Evolutionary conservation across 257 asterid species (phyloP).

Genomic region (Lycium ferocissimum): DNA sequence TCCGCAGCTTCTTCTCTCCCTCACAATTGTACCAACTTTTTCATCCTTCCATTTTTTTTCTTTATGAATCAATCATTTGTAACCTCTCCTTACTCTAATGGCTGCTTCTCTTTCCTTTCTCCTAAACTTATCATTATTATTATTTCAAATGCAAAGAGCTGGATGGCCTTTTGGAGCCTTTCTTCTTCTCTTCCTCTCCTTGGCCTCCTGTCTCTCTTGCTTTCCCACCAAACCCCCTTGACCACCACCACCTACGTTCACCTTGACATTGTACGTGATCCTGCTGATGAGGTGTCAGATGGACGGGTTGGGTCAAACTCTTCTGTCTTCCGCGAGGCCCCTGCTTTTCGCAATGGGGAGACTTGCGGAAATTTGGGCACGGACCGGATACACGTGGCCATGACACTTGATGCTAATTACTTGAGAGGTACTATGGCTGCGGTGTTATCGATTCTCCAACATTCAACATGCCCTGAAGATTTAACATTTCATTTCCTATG

Average conservation of each 20-base stretch:
- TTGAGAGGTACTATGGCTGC: constrained; percentile 80
- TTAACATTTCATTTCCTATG: constrained; percentile 62
- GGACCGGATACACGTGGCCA: constrained; percentile 59
- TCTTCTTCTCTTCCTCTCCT: constrained; percentile 42
- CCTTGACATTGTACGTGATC: constrained; percentile 13
- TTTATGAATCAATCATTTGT: constrained; percentile 44
- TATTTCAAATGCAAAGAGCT: constrained; percentile 49
- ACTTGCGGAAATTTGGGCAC: constrained; percentile 37
- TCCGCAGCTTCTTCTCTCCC: constrained; percentile 52
- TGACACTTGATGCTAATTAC: constrained; percentile 76
- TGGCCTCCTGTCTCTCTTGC: constrained; percentile 71
- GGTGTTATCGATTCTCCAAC: constrained; percentile 67
- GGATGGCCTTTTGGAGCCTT: constrained; percentile 72
- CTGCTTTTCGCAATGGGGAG: constrained; percentile 62
- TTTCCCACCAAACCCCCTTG: constrained; percentile 37
- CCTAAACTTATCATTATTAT: constrained; percentile 34
- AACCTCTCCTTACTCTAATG: constrained; percentile 61
- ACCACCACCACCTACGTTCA: constrained; percentile 22
- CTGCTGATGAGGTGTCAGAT: constrained; percentile 30
- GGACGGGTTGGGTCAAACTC: constrained; percentile 30
- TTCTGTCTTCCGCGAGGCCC: constrained; percentile 67
- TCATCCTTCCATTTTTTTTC: constrained; percentile 35
- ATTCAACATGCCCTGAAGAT: constrained; percentile 70
- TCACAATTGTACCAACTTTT: constrained; percentile 46
- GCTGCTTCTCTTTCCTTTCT: constrained; percentile 48